Percentiles rank a stretch among this genome's conserved stretches.
These are phyloP conservation scores for Pleurotus sapidus DNA, from an alignment of 768 basidiomycete genomes.

Conservation along the genomic window DNA sequence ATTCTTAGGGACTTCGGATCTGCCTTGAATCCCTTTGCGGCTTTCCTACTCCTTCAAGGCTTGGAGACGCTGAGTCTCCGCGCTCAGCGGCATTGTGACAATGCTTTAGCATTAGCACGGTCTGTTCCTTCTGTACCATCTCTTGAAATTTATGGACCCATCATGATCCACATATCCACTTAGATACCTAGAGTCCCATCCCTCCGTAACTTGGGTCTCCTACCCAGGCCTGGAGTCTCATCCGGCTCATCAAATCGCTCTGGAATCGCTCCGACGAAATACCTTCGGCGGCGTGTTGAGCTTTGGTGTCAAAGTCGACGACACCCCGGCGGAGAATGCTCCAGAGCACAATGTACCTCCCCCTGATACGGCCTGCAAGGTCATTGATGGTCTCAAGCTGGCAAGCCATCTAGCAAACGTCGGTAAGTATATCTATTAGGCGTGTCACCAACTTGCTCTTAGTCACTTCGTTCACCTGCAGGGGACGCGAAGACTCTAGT, in stretches of 20 bases:
- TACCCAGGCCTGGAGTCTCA: slow-evolving; percentile 36
- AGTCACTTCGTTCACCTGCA: slow-evolving; percentile 9
- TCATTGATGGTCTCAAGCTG: slow-evolving; percentile 70
- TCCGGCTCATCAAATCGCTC: slow-evolving; percentile 30
- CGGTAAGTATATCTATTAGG: slow-evolving; percentile 30
- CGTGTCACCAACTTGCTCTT: not conserved
- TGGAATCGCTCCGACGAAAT: slow-evolving; percentile 22
- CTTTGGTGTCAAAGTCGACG: slow-evolving; percentile 35
- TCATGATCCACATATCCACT: not conserved
- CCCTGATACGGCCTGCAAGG: slow-evolving; percentile 39
- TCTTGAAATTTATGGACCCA: not conserved
- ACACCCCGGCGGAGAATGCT: not conserved
- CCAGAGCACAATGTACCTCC: too few relatives aligned
- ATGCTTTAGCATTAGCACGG: slow-evolving; percentile 47
- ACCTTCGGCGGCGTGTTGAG: slow-evolving; percentile 35
- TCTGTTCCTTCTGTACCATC: slow-evolving; percentile 11
- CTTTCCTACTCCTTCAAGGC: slow-evolving; percentile 53
- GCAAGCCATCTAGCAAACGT: slow-evolving; percentile 76
- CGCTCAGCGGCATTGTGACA: slow-evolving; percentile 47
- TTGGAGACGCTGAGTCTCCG: slow-evolving; percentile 57
- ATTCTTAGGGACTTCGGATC: slow-evolving; percentile 51
- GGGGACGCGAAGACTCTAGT: slow-evolving; percentile 77
- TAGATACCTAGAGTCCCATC: slow-evolving; percentile 30
- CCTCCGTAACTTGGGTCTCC: slow-evolving; percentile 33
- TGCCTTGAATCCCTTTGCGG: slow-evolving; percentile 49